Conservation (phyloP, 2,329 filamentous ascomycete species). For the Hortaea werneckii region DNA sequence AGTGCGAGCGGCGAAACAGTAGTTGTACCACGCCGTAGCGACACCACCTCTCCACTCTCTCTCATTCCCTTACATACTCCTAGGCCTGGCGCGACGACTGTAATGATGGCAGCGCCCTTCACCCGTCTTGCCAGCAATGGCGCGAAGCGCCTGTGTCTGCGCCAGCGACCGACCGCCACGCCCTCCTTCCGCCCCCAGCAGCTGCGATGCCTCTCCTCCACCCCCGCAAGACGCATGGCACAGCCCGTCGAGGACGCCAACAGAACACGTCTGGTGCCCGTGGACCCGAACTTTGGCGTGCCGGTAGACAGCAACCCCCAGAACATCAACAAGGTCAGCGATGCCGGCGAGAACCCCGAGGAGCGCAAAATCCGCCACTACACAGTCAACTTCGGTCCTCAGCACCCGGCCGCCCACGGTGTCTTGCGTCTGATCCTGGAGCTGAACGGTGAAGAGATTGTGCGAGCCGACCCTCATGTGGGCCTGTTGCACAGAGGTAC, state of each 20-base stretch:
- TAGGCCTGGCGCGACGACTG: slow-evolving; percentile 7
- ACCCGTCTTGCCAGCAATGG: slow-evolving; percentile 60
- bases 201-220: slow-evolving; percentile 56
- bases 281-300: slow-evolving; percentile 53
- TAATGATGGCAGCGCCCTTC: slow-evolving; percentile 59
- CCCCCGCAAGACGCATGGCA: slow-evolving; percentile 53
- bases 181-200: slow-evolving; percentile 23
- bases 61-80: slow-evolving; percentile 5
- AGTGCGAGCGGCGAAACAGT: background rate
- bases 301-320: slow-evolving; percentile 37
- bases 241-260: slow-evolving; percentile 33
- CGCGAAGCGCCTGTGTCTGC: slow-evolving; percentile 55
- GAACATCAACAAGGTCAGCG: slow-evolving; percentile 33
- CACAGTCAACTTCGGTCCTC: slow-evolving; percentile 98
- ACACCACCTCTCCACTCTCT: slow-evolving; percentile 10
- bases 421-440: slow-evolving; percentile 96
- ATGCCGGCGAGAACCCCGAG: slow-evolving; percentile 39
- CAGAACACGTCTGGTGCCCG: slow-evolving; percentile 54
- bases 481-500: slow-evolving; percentile 92
- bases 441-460: slow-evolving; percentile 93
- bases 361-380: slow-evolving; percentile 92
- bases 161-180: slow-evolving; percentile 31
- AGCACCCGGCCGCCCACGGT: slow-evolving; percentile 96
- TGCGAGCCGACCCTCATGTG: slow-evolving; percentile 93
- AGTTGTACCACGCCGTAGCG: background rate